phyloP scores from a whole-genome alignment of 2,329 filamentous ascomycete species.

The Arthrocladium fulminans region DNA sequence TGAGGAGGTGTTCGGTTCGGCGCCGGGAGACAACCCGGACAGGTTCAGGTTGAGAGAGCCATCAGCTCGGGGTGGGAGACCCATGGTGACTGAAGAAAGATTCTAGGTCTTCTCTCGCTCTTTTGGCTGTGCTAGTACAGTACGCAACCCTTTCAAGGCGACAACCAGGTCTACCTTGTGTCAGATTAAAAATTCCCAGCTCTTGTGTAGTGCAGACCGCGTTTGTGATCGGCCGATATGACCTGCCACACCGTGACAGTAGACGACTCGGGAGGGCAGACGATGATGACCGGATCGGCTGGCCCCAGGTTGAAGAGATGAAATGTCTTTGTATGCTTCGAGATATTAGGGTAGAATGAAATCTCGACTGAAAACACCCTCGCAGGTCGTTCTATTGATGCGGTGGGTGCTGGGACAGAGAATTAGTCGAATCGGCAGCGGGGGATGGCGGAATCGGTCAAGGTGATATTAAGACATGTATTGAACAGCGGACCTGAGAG shows the following conservation, averaged over 20 bases:
- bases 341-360: too few relatives aligned
- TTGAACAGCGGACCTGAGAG: constrained; percentile 4
- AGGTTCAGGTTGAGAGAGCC: constrained; percentile 21
- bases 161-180: constrained; percentile 9
- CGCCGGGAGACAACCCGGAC: constrained; percentile 16
- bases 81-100: constrained; percentile 12
- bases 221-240: neutral
- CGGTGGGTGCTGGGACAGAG: neutral
- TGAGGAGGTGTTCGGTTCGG: constrained; percentile 14
- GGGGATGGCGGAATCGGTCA: neutral
- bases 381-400: neutral
- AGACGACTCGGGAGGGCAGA: neutral
- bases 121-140: neutral
- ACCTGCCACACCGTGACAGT: constrained; percentile 5
- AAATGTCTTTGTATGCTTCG: too few relatives aligned
- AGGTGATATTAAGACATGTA: constrained; percentile 8
- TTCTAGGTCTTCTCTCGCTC: neutral
- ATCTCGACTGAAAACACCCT: too few relatives aligned
- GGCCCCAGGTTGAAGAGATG: neutral
- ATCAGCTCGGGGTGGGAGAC: constrained; percentile 16
- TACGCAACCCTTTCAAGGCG: constrained; percentile 1
- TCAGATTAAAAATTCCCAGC: constrained; percentile 1
- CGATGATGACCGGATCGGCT: constrained; percentile 1
- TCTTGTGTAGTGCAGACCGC: neutral
- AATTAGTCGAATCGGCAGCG: constrained; percentile 1